phyloP scores from a whole-genome alignment of 1,139 yeast genomes.

The Lodderomyces oxycetoniae region DNA sequence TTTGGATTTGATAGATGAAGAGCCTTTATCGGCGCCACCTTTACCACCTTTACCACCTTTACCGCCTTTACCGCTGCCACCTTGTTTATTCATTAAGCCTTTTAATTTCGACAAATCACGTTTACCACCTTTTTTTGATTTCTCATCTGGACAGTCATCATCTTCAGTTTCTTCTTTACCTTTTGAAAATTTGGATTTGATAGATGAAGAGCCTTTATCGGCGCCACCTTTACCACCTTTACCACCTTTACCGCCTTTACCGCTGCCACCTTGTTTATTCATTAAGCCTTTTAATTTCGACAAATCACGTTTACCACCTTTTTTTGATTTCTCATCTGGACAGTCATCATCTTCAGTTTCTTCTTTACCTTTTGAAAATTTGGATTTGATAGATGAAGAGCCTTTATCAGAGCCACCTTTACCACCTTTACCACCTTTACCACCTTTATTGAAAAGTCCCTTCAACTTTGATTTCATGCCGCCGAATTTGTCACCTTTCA shows the following conservation, averaged over 20 bases:
- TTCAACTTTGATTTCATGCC: conserved; percentile 6
- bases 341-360: conserved; percentile 3
- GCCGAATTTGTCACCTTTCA: conserved; percentile 1
- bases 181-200: conserved; percentile 1
- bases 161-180: conserved; percentile 3
- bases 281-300: too few relatives aligned
- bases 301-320: too few relatives aligned
- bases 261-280: too few relatives aligned
- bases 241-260: conserved; percentile 4
- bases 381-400: too few relatives aligned
- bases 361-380: conserved; percentile 1
- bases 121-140: too few relatives aligned
- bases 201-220: too few relatives aligned
- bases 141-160: conserved; percentile 2
- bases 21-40: conserved; percentile 3
- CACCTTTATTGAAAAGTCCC: conserved; percentile 3
- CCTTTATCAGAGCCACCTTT: conserved; percentile 2
- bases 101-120: too few relatives aligned
- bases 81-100: too few relatives aligned
- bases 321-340: conserved; percentile 3
- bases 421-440: conserved; percentile 2
- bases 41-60: conserved; percentile 6
- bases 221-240: conserved; percentile 1
- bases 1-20: too few relatives aligned
- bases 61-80: conserved; percentile 2